phyloP scores from a whole-genome alignment of 352 stramenopile genomes.

The Globisporangium radiosum region DNA sequence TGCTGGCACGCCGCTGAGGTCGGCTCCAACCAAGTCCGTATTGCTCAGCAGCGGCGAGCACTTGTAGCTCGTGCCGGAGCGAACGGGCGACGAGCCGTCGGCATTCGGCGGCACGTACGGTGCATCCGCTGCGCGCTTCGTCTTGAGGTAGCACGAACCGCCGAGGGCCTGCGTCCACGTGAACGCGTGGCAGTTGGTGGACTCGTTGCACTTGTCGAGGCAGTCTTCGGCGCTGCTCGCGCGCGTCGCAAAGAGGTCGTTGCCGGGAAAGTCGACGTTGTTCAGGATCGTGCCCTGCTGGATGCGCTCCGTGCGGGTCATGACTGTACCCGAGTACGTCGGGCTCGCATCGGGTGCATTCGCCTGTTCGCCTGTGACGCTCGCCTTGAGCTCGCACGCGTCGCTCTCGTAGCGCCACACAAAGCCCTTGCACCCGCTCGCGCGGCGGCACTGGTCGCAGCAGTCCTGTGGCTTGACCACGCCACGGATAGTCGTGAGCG shows the following conservation, averaged over 20 bases:
- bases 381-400: conserved; percentile 13
- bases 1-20: neutral
- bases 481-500: neutral
- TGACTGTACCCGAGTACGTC: conserved; percentile 6
- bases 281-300: conserved; percentile 5
- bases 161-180: conserved; percentile 36
- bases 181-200: conserved; percentile 30
- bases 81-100: conserved; percentile 2
- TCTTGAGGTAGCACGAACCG: conserved; percentile 54
- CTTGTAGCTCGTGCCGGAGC: conserved; percentile 7
- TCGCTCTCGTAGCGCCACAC: neutral
- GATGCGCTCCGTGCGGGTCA: conserved; percentile 1
- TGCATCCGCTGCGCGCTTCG: neutral
- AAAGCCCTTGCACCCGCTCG: conserved; percentile 10
- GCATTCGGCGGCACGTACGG: neutral
- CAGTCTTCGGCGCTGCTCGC: conserved; percentile 9
- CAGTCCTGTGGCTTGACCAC: conserved; percentile 6
- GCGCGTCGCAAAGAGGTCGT: conserved; percentile 12
- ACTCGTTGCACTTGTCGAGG: conserved; percentile 19
- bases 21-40: neutral
- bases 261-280: conserved; percentile 19
- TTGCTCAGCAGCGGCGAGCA: conserved; percentile 3
- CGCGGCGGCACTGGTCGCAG: conserved; percentile 6
- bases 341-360: neutral
- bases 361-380: conserved; percentile 3